phyloP scores from a whole-genome alignment of 352 stramenopile species.

The Peronospora belbahrii region DNA sequence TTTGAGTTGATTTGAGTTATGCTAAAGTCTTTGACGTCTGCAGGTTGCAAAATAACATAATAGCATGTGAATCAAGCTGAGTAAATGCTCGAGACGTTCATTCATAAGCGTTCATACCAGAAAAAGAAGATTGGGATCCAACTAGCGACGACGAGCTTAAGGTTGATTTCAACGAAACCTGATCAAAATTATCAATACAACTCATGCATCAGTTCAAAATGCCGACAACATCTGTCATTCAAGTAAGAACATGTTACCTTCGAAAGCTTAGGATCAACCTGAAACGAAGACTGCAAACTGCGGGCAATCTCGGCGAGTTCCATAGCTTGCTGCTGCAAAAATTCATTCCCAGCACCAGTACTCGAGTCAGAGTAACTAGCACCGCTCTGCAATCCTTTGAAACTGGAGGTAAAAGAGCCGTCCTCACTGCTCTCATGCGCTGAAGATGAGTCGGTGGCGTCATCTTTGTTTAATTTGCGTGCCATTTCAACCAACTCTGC shows the following conservation, averaged over 20 bases:
- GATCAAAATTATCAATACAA: not conserved
- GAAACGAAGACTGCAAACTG: slow-evolving; percentile 51
- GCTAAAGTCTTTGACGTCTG: slow-evolving; percentile 28
- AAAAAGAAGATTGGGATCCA: slow-evolving; percentile 19
- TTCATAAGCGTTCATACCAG: slow-evolving; percentile 10
- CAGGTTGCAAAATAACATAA: not conserved
- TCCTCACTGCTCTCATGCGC: slow-evolving; percentile 27
- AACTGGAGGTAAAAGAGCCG: slow-evolving; percentile 22
- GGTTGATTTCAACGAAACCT: slow-evolving; percentile 15
- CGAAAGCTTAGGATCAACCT: slow-evolving; percentile 14
- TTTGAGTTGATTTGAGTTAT: slow-evolving; percentile 44
- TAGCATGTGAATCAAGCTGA: not conserved
- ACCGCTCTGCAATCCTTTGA: slow-evolving; percentile 16
- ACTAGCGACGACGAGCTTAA: slow-evolving; percentile 33
- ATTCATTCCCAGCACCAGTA: slow-evolving; percentile 26
- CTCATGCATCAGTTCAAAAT: not conserved
- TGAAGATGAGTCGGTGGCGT: slow-evolving; percentile 27
- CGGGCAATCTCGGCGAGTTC: slow-evolving; percentile 57
- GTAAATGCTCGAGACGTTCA: not conserved
- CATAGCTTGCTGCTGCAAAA: slow-evolving; percentile 51
- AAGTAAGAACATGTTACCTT: slow-evolving; percentile 6
- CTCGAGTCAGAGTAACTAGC: slow-evolving; percentile 11
- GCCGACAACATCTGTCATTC: not conserved
- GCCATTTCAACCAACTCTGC: slow-evolving; percentile 32
- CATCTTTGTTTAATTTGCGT: slow-evolving; percentile 29